Evolutionary conservation across 2,329 filamentous ascomycete species (phyloP), one percentile per base, ranked within the genome.

Genomic region (Calonectria hongkongensis): DNA sequence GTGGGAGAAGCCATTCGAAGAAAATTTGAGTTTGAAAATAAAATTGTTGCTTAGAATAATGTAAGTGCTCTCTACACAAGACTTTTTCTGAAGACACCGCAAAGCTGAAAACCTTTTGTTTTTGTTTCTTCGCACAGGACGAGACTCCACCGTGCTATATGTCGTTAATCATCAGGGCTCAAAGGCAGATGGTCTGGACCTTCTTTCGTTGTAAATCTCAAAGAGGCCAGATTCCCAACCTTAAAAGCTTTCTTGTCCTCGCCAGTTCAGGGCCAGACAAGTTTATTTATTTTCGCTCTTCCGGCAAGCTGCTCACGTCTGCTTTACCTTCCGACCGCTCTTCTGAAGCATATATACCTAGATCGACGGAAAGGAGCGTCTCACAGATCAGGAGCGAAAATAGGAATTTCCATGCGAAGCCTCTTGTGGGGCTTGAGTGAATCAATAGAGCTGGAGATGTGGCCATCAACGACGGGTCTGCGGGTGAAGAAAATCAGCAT

Each of bases 401-500:
- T 28, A 3, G 67, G 67, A 64, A 70, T 30, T 47, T 70, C 67
- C 67, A 70, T 70, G 33, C n/a, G 67, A 15, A 70, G 58, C n/a
- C 58, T 63, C 41, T 70, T 43, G 36, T 70, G 67, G 7, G 67
- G 67, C 45, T 54, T 56, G 12, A 70, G 58, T 3, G 67, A 70
- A 27, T 70, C 67, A 18, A 70, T 70, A 3, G 45, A 51, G 36
- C 67, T 70, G 28, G 67, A 70, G 39, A 64, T 70, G 47, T 70
- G 67, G 6, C 66, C 66, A 28, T 68, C 66, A 47, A 68, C 66
- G n/a, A 68, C 66, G 4, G 79, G 79, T 68, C 75, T 72, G 18
- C 79, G 70, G 12, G 77, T 81, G 51, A 80, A 80, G 30, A 81
- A 77, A 33, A 81, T 75, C 6, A 81, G 73, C 79, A 81, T 81